phyloP scores from a whole-genome alignment of 345 rosid species.

The Murraya paniculata region DNA sequence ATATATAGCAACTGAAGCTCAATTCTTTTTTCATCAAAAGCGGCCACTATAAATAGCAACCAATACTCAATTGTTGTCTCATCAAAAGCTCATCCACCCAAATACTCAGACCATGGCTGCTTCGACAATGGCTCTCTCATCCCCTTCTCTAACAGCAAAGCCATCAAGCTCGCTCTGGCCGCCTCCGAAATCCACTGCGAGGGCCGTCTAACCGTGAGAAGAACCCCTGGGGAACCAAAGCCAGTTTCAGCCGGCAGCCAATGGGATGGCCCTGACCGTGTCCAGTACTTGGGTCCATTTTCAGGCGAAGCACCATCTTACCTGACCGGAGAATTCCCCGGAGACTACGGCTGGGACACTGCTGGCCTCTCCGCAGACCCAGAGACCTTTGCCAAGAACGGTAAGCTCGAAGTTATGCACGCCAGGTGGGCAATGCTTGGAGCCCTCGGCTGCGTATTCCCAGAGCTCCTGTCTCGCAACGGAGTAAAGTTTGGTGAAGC shows the following conservation, averaged over 20 bases:
- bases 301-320: constrained; percentile 29
- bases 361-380: constrained; percentile 30
- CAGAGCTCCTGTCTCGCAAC: constrained; percentile 12
- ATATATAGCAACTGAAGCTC: too few species aligned
- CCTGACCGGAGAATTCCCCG: constrained; percentile 28
- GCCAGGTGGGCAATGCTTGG: constrained; percentile 21
- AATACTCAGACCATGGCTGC: too few species aligned
- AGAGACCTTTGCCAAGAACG: constrained; percentile 27
- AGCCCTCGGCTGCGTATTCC: constrained; percentile 11
- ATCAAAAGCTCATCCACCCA: background rate
- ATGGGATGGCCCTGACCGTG: constrained; percentile 32
- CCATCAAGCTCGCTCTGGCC: constrained; percentile 17
- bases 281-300: constrained; percentile 29
- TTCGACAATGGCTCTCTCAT: too few species aligned
- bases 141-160: background rate
- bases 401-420: constrained; percentile 17
- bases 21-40: too few species aligned
- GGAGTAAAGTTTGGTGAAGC: constrained; percentile 18
- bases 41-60: background rate
- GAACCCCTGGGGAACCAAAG: constrained; percentile 7
- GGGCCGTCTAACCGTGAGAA: constrained; percentile 24
- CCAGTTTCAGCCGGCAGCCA: constrained; percentile 22
- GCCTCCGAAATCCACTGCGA: constrained; percentile 14
- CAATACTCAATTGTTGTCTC: background rate
- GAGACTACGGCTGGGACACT: constrained; percentile 35